Evolutionary conservation across 208 protist genomes (phyloP), one percentile per base, ranked within the genome.

Genomic region (Trypanosoma platydactyli): DNA sequence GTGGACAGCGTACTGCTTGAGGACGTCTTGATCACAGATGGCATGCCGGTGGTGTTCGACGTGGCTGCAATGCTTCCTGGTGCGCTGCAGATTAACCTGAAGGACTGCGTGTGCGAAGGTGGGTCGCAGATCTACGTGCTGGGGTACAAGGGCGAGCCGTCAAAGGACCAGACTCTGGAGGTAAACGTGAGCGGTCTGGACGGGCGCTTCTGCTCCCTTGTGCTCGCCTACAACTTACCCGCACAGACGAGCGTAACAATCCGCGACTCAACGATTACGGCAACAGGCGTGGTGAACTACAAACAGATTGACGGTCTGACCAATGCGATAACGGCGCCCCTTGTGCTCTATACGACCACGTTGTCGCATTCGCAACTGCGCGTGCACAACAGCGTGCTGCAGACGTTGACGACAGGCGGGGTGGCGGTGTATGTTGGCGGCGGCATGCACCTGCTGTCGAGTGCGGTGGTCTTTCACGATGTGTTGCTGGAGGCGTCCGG

Each of bases 41-140:
- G 61, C 27, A 45, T 22, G 40, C 25, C 48, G 24, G 61, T 67
- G 35, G 61, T 67, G 61, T 59, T 67, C 51, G 61, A 67, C 46
- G 18, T 67, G n/a, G 24, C 44, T 3, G 61, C 61, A 27, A 67
- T 67, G 61, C 38, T 67, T 40, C 61, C 61, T 30, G 61, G 61
- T 7, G 3, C 16, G 6, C 38, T 58, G 41, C 50, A 16, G 20
- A 65, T 65, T 48, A 22, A 56, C 3, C 33, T 65, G 3, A 56
- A 65, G 41, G 25, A 65, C 45, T 65, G 61, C 29, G 49, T 51
- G 45, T 67, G 61, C 52, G 29, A 56, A 4, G 61, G 46, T 22
- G 61, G 61, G 22, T 54, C 61, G 48, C 48, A 54, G 52, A 67
- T 67, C 48, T 67, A 67, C 48, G 48, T 67, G n/a, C 48, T 3